Percentiles rank a stretch among this genome's conserved stretches.
Conservation (phyloP, 2,329 filamentous ascomycete species). For the Helotiales sp. region DNA sequence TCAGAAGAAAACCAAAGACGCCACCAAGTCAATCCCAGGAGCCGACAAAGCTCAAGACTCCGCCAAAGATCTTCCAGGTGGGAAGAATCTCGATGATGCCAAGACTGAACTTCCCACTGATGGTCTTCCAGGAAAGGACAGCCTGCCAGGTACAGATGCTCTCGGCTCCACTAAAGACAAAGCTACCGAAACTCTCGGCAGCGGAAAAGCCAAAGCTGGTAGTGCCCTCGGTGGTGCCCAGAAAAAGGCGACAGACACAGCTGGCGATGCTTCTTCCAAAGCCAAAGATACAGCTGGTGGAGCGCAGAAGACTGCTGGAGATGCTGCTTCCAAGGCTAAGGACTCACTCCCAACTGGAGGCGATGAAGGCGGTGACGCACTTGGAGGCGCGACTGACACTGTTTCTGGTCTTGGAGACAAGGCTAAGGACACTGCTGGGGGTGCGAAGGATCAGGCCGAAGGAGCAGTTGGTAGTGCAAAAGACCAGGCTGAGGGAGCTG, state of each 20-base stretch:
- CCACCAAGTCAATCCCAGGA: conserved; percentile 3
- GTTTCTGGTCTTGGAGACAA: not conserved
- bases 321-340: not conserved
- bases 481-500: conserved; percentile 4
- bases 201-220: not conserved
- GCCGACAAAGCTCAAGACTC: conserved; percentile 10
- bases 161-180: not conserved
- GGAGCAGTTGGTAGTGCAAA: not conserved
- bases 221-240: not conserved
- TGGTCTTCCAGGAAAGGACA: not conserved
- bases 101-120: not conserved
- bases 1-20: conserved; percentile 7
- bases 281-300: conserved; percentile 5
- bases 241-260: not conserved
- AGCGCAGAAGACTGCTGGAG: not conserved
- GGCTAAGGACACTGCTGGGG: conserved; percentile 3
- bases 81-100: not conserved
- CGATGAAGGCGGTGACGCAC: not conserved
- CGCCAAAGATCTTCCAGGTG: not conserved
- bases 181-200: not conserved
- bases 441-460: conserved; percentile 2
- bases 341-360: conserved; percentile 1
- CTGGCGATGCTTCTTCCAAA: not conserved
- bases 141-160: not conserved
- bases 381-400: conserved; percentile 8